These are phyloP conservation scores for Albatrellus sp. DNA, from an alignment of 1,284 basidiomycete genomes.

Conservation along the genomic window DNA sequence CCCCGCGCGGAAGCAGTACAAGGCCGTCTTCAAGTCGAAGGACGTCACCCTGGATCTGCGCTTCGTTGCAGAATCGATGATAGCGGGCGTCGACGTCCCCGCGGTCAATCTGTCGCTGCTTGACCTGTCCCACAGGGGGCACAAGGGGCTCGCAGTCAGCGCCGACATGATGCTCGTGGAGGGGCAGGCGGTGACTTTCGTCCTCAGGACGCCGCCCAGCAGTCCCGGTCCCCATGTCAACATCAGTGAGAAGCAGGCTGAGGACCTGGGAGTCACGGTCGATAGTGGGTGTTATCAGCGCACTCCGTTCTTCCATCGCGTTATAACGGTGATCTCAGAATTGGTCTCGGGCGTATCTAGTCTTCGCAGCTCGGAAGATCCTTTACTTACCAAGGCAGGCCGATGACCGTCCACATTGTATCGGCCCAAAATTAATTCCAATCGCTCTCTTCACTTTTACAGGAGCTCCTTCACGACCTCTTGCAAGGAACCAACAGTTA, in stretches of 20 bases:
- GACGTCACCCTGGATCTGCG: constrained; percentile 64
- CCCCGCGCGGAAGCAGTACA: constrained; percentile 27
- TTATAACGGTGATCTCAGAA: constrained; percentile 17
- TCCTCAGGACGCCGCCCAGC: constrained; percentile 55
- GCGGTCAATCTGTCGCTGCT: constrained; percentile 41
- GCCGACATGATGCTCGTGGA: constrained; percentile 54
- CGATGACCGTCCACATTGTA: not conserved
- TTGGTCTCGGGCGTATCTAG: constrained; percentile 36
- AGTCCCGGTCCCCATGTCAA: constrained; percentile 6
- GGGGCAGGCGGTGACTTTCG: constrained; percentile 78
- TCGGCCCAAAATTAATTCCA: no score
- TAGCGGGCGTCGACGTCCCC: constrained; percentile 37
- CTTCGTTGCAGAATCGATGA: constrained; percentile 47
- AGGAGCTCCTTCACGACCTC: constrained; percentile 26
- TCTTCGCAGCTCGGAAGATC: constrained; percentile 42
- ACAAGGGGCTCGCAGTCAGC: constrained; percentile 45
- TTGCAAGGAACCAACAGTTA: constrained; percentile 60
- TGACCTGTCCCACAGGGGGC: constrained; percentile 54
- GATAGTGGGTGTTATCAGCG: constrained; percentile 21
- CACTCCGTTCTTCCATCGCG: not conserved
- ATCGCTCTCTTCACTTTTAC: not conserved
- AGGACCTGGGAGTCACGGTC: constrained; percentile 35
- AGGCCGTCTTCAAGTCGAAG: constrained; percentile 58
- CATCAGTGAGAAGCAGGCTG: constrained; percentile 25
- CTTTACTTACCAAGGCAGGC: constrained; percentile 47